Conservation (phyloP, 768 basidiomycete genomes). For the Hypsizygus marmoreus region DNA sequence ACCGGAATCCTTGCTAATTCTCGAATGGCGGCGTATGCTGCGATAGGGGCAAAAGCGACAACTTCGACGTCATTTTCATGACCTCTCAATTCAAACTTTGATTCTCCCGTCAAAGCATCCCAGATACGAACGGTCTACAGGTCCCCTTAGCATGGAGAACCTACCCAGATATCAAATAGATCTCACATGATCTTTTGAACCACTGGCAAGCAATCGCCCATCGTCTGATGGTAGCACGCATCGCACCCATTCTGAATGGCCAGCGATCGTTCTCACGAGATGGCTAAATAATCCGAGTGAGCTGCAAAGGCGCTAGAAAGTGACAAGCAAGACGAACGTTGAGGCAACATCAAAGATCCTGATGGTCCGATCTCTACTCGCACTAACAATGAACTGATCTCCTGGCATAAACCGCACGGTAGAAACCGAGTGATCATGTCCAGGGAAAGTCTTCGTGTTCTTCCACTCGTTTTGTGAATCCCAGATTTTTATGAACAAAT, state of each 20-base stretch:
- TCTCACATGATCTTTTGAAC: slow-evolving; percentile 85
- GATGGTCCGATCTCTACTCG: slow-evolving; percentile 86
- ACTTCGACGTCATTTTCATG: slow-evolving; percentile 88
- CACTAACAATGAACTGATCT: slow-evolving; percentile 81
- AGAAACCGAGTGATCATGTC: slow-evolving; percentile 91
- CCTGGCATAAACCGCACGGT: slow-evolving; percentile 83
- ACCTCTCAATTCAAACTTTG: slow-evolving; percentile 81
- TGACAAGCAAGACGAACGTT: slow-evolving; percentile 59
- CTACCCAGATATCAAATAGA: not conserved
- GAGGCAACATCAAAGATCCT: slow-evolving; percentile 85
- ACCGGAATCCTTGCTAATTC: slow-evolving; percentile 77
- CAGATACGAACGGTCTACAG: slow-evolving; percentile 74
- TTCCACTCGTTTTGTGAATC: slow-evolving; percentile 89
- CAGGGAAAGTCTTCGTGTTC: slow-evolving; percentile 82
- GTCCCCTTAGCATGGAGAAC: slow-evolving; percentile 20
- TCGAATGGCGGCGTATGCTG: slow-evolving; percentile 74
- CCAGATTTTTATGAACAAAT: slow-evolving; percentile 93
- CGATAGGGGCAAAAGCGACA: slow-evolving; percentile 76
- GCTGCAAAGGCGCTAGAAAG: slow-evolving; percentile 1
- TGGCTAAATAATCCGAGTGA: slow-evolving; percentile 48
- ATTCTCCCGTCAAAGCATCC: slow-evolving; percentile 73
- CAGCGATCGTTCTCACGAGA: slow-evolving; percentile 71
- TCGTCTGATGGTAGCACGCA: slow-evolving; percentile 66
- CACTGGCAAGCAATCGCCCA: slow-evolving; percentile 73
- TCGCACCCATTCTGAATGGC: slow-evolving; percentile 88